These are phyloP conservation scores for Myrmaecium sp. DNA, from an alignment of 2,329 filamentous ascomycete genomes.

Conservation along the genomic window DNA sequence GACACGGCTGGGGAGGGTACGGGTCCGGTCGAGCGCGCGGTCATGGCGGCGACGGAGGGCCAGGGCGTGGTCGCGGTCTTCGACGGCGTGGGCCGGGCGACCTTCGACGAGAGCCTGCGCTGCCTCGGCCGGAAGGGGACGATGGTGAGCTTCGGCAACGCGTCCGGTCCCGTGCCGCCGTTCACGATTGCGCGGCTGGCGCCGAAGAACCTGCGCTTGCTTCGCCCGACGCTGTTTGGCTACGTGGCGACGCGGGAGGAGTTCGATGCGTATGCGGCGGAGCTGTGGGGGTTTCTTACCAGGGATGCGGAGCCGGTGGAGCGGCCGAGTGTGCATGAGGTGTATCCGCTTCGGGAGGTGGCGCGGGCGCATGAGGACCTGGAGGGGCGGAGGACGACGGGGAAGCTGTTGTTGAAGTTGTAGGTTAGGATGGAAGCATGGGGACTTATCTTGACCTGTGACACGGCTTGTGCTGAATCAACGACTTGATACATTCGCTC, in stretches of 20 bases:
- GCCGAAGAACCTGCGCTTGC: slow-evolving; percentile 60
- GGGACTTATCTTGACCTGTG: too few species aligned
- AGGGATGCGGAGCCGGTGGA: slow-evolving; percentile 53
- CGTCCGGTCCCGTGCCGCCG: slow-evolving; percentile 62
- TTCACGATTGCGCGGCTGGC: slow-evolving; percentile 42
- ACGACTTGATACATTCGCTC: too few species aligned
- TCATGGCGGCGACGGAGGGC: slow-evolving; percentile 53
- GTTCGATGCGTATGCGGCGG: slow-evolving; percentile 49
- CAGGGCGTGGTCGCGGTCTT: slow-evolving; percentile 63
- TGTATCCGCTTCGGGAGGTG: slow-evolving; percentile 60
- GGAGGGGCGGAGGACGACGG: slow-evolving; percentile 65
- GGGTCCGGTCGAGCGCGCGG: slow-evolving; percentile 40
- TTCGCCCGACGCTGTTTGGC: slow-evolving; percentile 55
- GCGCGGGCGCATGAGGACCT: slow-evolving; percentile 60
- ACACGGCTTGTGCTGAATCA: too few species aligned
- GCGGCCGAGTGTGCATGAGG: slow-evolving; percentile 60
- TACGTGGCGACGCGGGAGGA: slow-evolving; percentile 57
- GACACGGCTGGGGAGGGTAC: too few species aligned
- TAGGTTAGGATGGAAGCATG: too few species aligned
- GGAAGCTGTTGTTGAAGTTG: slow-evolving; percentile 62
- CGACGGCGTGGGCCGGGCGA: slow-evolving; percentile 71
- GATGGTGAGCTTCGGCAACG: slow-evolving; percentile 67
- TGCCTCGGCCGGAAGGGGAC: slow-evolving; percentile 61
- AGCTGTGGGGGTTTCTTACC: slow-evolving; percentile 57
- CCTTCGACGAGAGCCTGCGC: slow-evolving; percentile 64